Conservation (phyloP, 148 eudicot species). For the Heliosperma pusillum region DNA sequence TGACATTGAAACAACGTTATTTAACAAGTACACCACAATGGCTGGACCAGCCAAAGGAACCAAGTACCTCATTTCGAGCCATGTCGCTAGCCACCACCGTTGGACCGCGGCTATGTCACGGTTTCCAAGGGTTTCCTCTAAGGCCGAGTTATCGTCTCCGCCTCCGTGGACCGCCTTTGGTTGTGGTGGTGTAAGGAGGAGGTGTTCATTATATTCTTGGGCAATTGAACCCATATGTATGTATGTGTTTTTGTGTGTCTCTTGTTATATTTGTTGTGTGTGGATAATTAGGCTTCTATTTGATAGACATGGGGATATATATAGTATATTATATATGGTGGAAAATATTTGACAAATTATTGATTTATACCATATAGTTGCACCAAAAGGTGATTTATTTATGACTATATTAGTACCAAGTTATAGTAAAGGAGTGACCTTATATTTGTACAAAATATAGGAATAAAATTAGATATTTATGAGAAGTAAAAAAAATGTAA, state of each 20-base stretch:
- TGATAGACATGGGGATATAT: constrained; percentile 3
- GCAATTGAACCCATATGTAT: constrained; percentile 7
- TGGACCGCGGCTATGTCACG: constrained; percentile 7
- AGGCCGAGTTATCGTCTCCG: constrained; percentile 21
- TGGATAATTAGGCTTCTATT: constrained; percentile 9
- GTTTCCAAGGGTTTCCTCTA: constrained; percentile 33
- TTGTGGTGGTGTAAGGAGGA: background rate
- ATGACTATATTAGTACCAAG: background rate
- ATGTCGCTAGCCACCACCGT: constrained; percentile 33
- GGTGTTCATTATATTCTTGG: background rate
- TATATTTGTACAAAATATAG: too few relatives aligned
- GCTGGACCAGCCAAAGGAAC: constrained; percentile 50
- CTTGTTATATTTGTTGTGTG: background rate
- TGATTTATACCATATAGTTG: background rate
- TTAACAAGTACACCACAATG: constrained; percentile 46
- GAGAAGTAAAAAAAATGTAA: too few relatives aligned
- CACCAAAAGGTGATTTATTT: background rate
- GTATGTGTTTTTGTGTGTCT: background rate
- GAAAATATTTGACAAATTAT: background rate
- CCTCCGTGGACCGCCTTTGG: background rate
- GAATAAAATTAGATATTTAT: too few relatives aligned
- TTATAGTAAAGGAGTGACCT: background rate
- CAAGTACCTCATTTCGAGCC: constrained; percentile 37
- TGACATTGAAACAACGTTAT: constrained; percentile 42
- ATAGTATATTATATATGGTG: background rate